Evolutionary conservation across 2,329 filamentous ascomycete species (phyloP).

Genomic region (Aspergillus terreus): DNA sequence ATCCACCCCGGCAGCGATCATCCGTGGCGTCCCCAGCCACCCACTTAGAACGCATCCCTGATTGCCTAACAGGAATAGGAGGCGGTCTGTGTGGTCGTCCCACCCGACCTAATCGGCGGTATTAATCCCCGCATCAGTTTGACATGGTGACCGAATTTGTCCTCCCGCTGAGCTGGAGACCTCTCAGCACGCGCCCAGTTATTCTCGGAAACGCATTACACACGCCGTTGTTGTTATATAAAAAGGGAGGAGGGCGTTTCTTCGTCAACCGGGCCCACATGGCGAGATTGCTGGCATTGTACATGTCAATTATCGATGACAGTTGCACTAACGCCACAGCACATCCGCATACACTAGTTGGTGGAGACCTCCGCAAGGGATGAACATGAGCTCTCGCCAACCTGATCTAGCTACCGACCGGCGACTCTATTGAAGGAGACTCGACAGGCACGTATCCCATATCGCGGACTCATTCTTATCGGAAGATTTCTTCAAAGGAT

Average conservation of each 20-base stretch:
- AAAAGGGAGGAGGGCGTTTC: background rate
- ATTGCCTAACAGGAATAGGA: background rate
- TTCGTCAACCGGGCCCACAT: background rate
- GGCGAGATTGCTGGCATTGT: background rate
- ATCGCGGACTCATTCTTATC: background rate
- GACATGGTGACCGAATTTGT: background rate
- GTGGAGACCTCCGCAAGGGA: conserved; percentile 1
- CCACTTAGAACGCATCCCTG: background rate
- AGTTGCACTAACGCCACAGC: conserved; percentile 2
- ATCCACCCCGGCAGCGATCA: background rate
- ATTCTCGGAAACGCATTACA: background rate
- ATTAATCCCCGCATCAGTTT: background rate
- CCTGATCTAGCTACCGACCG: too few species aligned
- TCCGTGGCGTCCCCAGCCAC: background rate
- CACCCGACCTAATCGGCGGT: background rate
- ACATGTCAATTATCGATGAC: conserved; percentile 3
- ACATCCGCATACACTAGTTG: background rate
- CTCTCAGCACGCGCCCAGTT: background rate
- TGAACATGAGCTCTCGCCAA: too few species aligned
- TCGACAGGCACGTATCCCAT: too few species aligned
- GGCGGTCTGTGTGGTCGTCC: background rate
- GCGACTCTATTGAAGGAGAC: too few species aligned
- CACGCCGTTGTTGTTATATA: background rate
- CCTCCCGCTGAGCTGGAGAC: background rate
- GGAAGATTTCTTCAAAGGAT: background rate